Evolutionary conservation across 331 rosid genomes (phyloP), one percentile per base, ranked within the genome.

Genomic region (Quercus lobata): DNA sequence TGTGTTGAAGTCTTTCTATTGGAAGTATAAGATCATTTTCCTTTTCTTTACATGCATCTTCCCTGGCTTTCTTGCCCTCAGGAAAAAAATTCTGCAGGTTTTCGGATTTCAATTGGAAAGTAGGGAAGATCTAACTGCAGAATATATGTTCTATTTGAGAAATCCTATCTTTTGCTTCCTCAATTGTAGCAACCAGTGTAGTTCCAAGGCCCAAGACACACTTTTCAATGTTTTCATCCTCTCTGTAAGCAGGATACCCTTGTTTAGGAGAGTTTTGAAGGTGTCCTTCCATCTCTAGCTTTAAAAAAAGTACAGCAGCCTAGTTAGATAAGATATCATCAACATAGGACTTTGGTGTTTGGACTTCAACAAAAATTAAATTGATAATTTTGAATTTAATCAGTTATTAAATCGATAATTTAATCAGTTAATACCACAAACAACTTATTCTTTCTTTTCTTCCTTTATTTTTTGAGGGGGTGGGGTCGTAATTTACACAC

Each of bases 61-160:
- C 88, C 12, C 84, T 79, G 15, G 79, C 78, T 78, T 70, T 82
- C 77, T 72, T 81, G 35, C 85, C 88, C 60, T 79, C 85, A 0
- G 79, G 63, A 78, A 77, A 79, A 22, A 84, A 52, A 30, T 70
- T 88, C 35, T 66, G 79, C 49, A 87, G 85, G 77, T 76, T 35
- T 71, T 77, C 82, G 1, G 85, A 79, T 22, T 83, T 84, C 5
- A 92, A 85, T 75, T 87, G 89, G n/a, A 91, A 84, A 22, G 81
- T 76, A 5, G 97, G 97, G 62, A 84, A 93, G 30, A 93, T 81
- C 77, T 89, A 90, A 24, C 76, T 80, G 73, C 97, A 92, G 88
- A 95, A 95, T 49, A 95, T 83, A 78, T 89, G 79, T 77, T 95
- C 99, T 30, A 95, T 83, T 75, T 95, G 98, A 1, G 92, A 25